phyloP scores from a whole-genome alignment of 2,329 filamentous ascomycete genomes.

The Hymenoscyphus albidus region DNA sequence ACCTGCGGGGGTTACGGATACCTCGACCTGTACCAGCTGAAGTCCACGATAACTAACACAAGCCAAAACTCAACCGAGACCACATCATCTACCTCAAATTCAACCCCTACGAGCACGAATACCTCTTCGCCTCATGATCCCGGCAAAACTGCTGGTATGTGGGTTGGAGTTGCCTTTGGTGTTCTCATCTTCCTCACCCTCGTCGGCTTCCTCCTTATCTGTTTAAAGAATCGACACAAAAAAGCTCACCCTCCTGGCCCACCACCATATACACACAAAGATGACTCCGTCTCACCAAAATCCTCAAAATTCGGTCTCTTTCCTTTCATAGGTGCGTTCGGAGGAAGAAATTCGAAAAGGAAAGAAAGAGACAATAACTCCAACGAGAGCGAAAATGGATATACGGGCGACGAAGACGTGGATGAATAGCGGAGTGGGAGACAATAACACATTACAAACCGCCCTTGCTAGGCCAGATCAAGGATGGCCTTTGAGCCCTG shows the following conservation, averaged over 20 bases:
- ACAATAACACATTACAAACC: background rate
- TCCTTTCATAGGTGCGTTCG: background rate
- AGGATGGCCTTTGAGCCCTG: background rate
- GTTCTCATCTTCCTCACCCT: conserved; percentile 6
- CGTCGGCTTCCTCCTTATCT: conserved; percentile 1
- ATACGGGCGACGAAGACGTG: background rate
- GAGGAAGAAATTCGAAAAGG: background rate
- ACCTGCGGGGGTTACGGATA: conserved; percentile 14
- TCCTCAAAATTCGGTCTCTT: background rate
- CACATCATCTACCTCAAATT: background rate
- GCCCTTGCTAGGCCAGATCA: background rate
- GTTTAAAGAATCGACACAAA: background rate
- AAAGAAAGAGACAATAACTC: background rate
- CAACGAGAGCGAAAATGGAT: background rate
- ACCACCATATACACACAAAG: background rate
- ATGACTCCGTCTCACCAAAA: background rate
- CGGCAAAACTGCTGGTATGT: background rate
- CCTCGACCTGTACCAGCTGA: conserved; percentile 13
- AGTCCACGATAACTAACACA: conserved; percentile 4
- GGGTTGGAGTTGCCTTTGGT: conserved; percentile 5
- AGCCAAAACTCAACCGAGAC: conserved; percentile 4
- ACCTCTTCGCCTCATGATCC: background rate
- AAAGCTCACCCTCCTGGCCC: background rate
- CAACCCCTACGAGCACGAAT: background rate
- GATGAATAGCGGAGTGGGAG: background rate